Evolutionary conservation across 1,284 basidiomycete species (phyloP).

Genomic region (Rhodotorula sp.): DNA sequence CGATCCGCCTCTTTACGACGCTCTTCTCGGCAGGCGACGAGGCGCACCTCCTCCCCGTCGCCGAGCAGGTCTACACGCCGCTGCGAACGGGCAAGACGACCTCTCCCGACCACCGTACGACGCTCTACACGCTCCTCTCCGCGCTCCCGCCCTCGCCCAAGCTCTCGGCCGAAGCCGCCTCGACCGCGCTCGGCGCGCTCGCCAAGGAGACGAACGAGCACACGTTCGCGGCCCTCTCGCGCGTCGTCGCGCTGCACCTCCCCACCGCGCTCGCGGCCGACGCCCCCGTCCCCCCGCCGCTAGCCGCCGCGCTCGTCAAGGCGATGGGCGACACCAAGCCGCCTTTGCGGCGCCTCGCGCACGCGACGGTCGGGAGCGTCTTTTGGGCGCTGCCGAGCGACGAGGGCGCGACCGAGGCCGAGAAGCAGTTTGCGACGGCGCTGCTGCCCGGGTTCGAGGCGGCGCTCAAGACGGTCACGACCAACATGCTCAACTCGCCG

Average conservation of each 20-base stretch:
- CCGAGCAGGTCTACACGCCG: slow-evolving; percentile 67
- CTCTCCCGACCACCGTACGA: slow-evolving; percentile 79
- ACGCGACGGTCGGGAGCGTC: slow-evolving; percentile 59
- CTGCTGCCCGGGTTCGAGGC: slow-evolving; percentile 66
- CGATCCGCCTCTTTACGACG: slow-evolving; percentile 63
- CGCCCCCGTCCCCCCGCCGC: slow-evolving; percentile 14
- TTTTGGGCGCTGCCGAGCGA: slow-evolving; percentile 53
- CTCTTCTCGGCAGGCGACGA: slow-evolving; percentile 16
- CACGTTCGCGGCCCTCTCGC: slow-evolving; percentile 61
- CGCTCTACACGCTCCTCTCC: slow-evolving; percentile 74
- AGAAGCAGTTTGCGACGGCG: slow-evolving; percentile 57
- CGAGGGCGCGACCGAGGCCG: slow-evolving; percentile 52
- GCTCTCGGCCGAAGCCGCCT: slow-evolving; percentile 55
- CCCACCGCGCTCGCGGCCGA: slow-evolving; percentile 24
- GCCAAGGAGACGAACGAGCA: slow-evolving; percentile 74
- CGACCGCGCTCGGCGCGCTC: slow-evolving; percentile 61
- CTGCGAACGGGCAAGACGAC: slow-evolving; percentile 80
- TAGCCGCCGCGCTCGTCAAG: slow-evolving; percentile 45
- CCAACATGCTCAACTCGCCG: slow-evolving; percentile 61
- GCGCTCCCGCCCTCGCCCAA: slow-evolving; percentile 56
- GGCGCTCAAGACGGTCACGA: slow-evolving; percentile 65
- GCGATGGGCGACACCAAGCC: slow-evolving; percentile 56
- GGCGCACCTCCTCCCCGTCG: slow-evolving; percentile 51
- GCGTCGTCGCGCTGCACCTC: slow-evolving; percentile 64
- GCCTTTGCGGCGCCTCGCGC: slow-evolving; percentile 59